Evolutionary conservation across 768 basidiomycete species (phyloP).

Genomic region (Tricholoma sp.): DNA sequence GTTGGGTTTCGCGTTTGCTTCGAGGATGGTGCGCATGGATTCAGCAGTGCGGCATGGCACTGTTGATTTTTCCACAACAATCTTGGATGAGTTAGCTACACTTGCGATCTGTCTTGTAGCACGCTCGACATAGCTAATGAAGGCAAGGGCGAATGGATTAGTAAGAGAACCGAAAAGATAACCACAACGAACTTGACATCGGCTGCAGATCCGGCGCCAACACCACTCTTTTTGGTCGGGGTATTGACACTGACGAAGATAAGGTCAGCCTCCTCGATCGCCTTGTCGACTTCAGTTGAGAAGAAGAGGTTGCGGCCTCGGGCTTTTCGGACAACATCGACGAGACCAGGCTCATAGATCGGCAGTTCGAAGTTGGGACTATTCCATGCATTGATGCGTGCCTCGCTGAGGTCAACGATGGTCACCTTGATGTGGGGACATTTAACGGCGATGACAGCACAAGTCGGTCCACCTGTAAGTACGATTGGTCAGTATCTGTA

Average conservation of each 20-base stretch:
- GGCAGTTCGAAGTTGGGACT: slow-evolving; percentile 77
- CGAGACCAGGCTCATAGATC: slow-evolving; percentile 97
- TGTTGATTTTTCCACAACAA: slow-evolving; percentile 99
- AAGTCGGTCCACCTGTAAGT: slow-evolving; percentile 81
- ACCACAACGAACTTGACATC: slow-evolving; percentile 78
- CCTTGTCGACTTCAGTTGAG: slow-evolving; percentile 90
- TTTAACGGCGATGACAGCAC: slow-evolving; percentile 90
- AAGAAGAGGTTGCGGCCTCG: slow-evolving; percentile 97
- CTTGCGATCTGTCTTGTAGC: slow-evolving; percentile 95
- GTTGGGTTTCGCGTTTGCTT: slow-evolving; percentile 92
- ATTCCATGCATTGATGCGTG: slow-evolving; percentile 97
- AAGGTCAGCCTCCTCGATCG: slow-evolving; percentile 90
- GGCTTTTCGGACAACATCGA: slow-evolving; percentile 79
- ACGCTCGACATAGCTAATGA: slow-evolving; percentile 85
- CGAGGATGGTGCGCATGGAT: slow-evolving; percentile 98
- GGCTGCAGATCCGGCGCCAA: slow-evolving; percentile 96
- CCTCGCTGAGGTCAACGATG: slow-evolving; percentile 95
- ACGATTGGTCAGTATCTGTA: slow-evolving; percentile 1
- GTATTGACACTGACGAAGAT: slow-evolving; percentile 99
- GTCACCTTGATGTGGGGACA: slow-evolving; percentile 93
- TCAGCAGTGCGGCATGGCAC: slow-evolving; percentile 98
- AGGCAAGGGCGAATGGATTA: slow-evolving; percentile 5
- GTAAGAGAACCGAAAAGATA: slow-evolving; percentile 6
- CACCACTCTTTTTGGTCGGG: slow-evolving; percentile 96
- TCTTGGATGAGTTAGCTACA: slow-evolving; percentile 88